These are phyloP conservation scores for Pseudocercospora macadamiae DNA, from an alignment of 2,329 filamentous ascomycete species.

Conservation along the genomic window DNA sequence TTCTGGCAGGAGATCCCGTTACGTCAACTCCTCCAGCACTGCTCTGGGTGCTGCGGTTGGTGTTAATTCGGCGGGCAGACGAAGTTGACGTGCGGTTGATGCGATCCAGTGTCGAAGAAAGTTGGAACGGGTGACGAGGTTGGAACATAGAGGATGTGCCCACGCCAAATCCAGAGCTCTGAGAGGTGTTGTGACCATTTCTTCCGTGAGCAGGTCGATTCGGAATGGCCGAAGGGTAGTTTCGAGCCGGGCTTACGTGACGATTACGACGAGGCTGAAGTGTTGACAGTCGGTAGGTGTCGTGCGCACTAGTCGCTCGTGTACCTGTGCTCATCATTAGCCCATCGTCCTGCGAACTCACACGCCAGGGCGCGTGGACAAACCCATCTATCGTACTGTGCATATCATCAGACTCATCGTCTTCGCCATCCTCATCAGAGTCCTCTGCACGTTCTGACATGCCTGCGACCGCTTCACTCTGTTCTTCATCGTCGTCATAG, in stretches of 20 bases:
- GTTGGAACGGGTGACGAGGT: constrained; percentile 29
- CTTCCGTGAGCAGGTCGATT: neutral
- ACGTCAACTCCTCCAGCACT: constrained; percentile 14
- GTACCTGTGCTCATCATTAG: constrained; percentile 22
- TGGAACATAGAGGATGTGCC: constrained; percentile 7
- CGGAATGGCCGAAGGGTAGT: constrained; percentile 1
- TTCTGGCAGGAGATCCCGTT: constrained; percentile 13
- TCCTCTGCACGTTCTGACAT: constrained; percentile 6
- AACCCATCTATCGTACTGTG: constrained; percentile 32
- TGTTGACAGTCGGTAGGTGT: constrained; percentile 20
- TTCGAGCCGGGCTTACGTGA: constrained; percentile 13
- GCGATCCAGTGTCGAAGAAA: constrained; percentile 25
- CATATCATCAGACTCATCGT: constrained; percentile 18
- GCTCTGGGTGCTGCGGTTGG: constrained; percentile 11
- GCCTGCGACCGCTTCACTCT: neutral
- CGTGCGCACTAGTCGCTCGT: constrained; percentile 12
- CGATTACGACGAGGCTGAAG: constrained; percentile 19
- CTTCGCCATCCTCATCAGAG: constrained; percentile 19
- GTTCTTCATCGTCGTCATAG: constrained; percentile 9
- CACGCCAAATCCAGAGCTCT: neutral
- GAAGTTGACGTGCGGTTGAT: constrained; percentile 8
- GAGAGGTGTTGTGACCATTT: constrained; percentile 5
- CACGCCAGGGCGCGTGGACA: constrained; percentile 18
- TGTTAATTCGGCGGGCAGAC: neutral
- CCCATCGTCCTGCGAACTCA: neutral